A percentile compares a stretch with the other conserved stretches of the same genome.
Conservation (phyloP, 306 rosid genomes). For the Sechiopsis laciniata region DNA sequence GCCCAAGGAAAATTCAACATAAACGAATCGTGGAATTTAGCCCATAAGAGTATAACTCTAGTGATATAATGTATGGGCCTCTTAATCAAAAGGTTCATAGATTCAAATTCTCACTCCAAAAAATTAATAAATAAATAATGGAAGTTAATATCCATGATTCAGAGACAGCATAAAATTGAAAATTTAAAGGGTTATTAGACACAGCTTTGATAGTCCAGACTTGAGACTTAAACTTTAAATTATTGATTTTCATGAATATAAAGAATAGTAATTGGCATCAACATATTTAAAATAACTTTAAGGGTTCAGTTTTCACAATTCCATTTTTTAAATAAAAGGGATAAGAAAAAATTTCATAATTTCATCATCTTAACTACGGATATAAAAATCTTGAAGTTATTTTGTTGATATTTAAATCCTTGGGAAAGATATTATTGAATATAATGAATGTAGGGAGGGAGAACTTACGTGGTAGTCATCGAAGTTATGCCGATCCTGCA, state of each 20-base stretch:
- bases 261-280: neutral
- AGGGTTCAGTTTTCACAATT: no score
- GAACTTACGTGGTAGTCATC: constrained; percentile 19
- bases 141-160: no score
- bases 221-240: neutral
- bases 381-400: neutral
- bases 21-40: no score
- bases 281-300: neutral
- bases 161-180: no score
- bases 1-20: no score
- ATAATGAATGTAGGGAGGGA: neutral
- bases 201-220: neutral
- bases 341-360: neutral
- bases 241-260: neutral
- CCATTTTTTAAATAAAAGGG: no score
- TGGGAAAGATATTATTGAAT: neutral
- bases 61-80: no score
- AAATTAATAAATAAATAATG: no score
- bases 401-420: neutral
- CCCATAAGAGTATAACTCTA: no score
- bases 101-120: no score
- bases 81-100: no score
- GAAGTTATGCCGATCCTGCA: constrained; percentile 16
- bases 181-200: no score
- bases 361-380: neutral